Conservation (phyloP, 2,329 filamentous ascomycete species). For the Alternaria incomplexa region DNA sequence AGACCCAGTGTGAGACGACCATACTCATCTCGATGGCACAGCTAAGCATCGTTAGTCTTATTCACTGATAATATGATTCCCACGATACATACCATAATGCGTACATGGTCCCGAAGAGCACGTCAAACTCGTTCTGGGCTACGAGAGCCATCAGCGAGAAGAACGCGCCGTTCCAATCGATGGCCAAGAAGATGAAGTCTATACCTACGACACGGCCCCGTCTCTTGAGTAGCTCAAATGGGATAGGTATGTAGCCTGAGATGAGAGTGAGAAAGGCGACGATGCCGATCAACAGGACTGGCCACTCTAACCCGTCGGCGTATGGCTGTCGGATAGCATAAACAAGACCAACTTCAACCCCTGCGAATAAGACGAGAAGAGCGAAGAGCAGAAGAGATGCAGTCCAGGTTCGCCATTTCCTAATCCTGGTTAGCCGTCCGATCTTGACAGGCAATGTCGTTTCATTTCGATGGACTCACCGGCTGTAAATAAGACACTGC, state of each 20-base stretch:
- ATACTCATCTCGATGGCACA: slow-evolving; percentile 64
- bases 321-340: slow-evolving; percentile 62
- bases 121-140: slow-evolving; percentile 64
- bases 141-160: slow-evolving; percentile 67
- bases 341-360: slow-evolving; percentile 60
- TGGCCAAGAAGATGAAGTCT: slow-evolving; percentile 62
- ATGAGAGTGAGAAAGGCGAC: slow-evolving; percentile 62
- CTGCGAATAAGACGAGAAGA: slow-evolving; percentile 54
- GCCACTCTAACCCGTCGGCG: slow-evolving; percentile 56
- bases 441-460: not conserved
- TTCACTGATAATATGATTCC: not conserved
- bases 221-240: slow-evolving; percentile 65
- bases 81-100: slow-evolving; percentile 52
- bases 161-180: slow-evolving; percentile 65
- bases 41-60: slow-evolving; percentile 5
- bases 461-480: slow-evolving; percentile 36
- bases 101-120: slow-evolving; percentile 64
- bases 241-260: slow-evolving; percentile 62
- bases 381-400: slow-evolving; percentile 15
- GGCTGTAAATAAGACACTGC: slow-evolving; percentile 56
- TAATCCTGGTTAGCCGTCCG: slow-evolving; percentile 1
- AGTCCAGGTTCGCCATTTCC: slow-evolving; percentile 50
- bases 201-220: slow-evolving; percentile 65
- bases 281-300: slow-evolving; percentile 60
- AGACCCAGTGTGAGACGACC: slow-evolving; percentile 62